These are phyloP conservation scores for Stachybotrys chlorohalonatus DNA, from an alignment of 2,329 filamentous ascomycete species.

Conservation along the genomic window DNA sequence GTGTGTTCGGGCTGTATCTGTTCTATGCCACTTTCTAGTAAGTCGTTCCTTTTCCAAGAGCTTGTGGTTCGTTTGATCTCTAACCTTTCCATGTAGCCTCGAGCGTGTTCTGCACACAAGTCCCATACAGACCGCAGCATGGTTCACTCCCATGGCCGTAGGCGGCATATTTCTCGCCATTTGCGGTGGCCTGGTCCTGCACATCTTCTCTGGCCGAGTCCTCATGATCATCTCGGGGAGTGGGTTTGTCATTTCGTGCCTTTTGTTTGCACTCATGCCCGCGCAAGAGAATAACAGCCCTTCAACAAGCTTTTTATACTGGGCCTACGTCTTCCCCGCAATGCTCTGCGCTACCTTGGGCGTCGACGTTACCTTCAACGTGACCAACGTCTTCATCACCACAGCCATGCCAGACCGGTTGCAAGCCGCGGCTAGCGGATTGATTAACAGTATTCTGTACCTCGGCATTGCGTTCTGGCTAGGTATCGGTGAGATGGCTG, in stretches of 20 bases:
- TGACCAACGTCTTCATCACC: slow-evolving; percentile 70
- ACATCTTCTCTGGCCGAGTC: slow-evolving; percentile 53
- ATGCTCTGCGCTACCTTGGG: slow-evolving; percentile 63
- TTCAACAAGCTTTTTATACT: slow-evolving; percentile 38
- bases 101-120: slow-evolving; percentile 48
- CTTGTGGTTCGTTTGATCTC: background rate
- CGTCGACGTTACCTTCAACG: slow-evolving; percentile 67
- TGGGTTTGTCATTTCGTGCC: slow-evolving; percentile 46
- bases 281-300: slow-evolving; percentile 31
- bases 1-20: slow-evolving; percentile 58
- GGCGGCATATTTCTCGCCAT: slow-evolving; percentile 59
- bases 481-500: slow-evolving; percentile 58
- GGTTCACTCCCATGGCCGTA: slow-evolving; percentile 58
- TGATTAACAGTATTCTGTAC: slow-evolving; percentile 63
- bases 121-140: slow-evolving; percentile 56
- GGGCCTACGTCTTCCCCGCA: slow-evolving; percentile 64
- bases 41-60: slow-evolving; percentile 14
- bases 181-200: slow-evolving; percentile 56
- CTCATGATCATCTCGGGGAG: slow-evolving; percentile 53
- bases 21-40: slow-evolving; percentile 64
- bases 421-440: slow-evolving; percentile 63
- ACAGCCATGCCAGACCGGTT: slow-evolving; percentile 56
- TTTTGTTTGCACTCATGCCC: slow-evolving; percentile 59
- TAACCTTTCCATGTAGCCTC: slow-evolving; percentile 32
- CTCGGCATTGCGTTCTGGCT: slow-evolving; percentile 65